phyloP scores from a whole-genome alignment of 768 basidiomycete genomes.

The Boletus pseudopeckii region DNA sequence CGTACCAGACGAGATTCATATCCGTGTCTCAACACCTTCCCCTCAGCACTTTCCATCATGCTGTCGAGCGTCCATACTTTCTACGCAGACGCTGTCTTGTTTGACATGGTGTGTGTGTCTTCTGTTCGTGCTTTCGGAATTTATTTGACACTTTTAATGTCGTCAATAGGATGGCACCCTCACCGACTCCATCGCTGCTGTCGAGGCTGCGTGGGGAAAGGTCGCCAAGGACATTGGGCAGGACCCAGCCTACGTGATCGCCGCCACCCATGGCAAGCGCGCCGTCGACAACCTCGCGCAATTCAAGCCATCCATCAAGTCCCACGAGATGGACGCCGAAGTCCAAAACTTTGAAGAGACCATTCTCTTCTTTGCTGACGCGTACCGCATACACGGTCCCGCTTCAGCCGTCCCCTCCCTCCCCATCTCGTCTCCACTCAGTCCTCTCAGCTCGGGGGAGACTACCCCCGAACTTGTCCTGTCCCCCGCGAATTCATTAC shows the following conservation, averaged over 20 bases:
- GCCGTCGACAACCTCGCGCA: slow-evolving; percentile 69
- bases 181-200: slow-evolving; percentile 70
- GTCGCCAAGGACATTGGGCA: slow-evolving; percentile 68
- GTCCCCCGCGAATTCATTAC: slow-evolving; percentile 36
- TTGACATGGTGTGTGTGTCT: slow-evolving; percentile 55
- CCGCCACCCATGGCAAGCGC: slow-evolving; percentile 75
- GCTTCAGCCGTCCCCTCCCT: slow-evolving; percentile 32
- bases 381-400: slow-evolving; percentile 44
- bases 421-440: slow-evolving; percentile 4
- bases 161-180: slow-evolving; percentile 59
- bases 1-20: slow-evolving; percentile 14
- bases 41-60: slow-evolving; percentile 19
- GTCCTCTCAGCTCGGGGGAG: slow-evolving; percentile 30
- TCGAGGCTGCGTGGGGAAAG: slow-evolving; percentile 73
- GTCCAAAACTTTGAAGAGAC: slow-evolving; percentile 61
- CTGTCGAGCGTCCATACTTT: slow-evolving; percentile 36
- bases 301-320: slow-evolving; percentile 55
- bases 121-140: slow-evolving; percentile 3
- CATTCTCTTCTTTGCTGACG: slow-evolving; percentile 66
- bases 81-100: slow-evolving; percentile 56
- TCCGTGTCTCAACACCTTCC: neutral
- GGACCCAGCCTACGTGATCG: slow-evolving; percentile 65
- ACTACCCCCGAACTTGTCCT: slow-evolving; percentile 41
- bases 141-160: slow-evolving; percentile 28
- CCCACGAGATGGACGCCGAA: slow-evolving; percentile 54